Percentiles rank a stretch among this genome's conserved stretches.
Conservation (phyloP, 2,329 filamentous ascomycete genomes). For the Dactylellina drechsleri region DNA sequence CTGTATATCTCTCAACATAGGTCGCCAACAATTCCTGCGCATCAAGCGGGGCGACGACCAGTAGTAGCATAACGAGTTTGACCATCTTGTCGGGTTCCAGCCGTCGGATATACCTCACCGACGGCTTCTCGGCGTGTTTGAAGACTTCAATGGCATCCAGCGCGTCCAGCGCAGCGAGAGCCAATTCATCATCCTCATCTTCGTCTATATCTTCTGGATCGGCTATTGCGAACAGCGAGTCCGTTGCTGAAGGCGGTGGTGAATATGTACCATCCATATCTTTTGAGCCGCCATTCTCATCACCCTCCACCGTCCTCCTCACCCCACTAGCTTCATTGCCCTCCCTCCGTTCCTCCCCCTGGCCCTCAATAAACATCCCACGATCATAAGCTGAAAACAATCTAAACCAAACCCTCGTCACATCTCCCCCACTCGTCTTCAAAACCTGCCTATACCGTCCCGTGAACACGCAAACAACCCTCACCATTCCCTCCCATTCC, state of each 20-base stretch:
- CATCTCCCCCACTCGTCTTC: slow-evolving; percentile 61
- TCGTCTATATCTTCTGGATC: slow-evolving; percentile 62
- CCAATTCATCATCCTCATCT: slow-evolving; percentile 69
- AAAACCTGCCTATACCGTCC: slow-evolving; percentile 74
- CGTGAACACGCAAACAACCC: slow-evolving; percentile 77
- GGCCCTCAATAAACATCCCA: slow-evolving; percentile 58
- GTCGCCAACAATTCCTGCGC: slow-evolving; percentile 73
- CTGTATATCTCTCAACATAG: slow-evolving; percentile 69
- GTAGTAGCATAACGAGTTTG: slow-evolving; percentile 75
- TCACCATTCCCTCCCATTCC: slow-evolving; percentile 75
- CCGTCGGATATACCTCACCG: slow-evolving; percentile 70
- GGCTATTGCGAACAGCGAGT: slow-evolving; percentile 63
- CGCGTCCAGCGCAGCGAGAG: slow-evolving; percentile 74
- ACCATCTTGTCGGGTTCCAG: slow-evolving; percentile 79
- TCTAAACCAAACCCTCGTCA: slow-evolving; percentile 74
- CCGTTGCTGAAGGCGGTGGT: neutral
- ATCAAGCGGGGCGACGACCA: slow-evolving; percentile 73
- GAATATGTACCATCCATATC: slow-evolving; percentile 12
- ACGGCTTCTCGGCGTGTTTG: slow-evolving; percentile 66
- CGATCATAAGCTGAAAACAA: slow-evolving; percentile 78
- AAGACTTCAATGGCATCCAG: slow-evolving; percentile 73
- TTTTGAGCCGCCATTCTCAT: slow-evolving; percentile 46
- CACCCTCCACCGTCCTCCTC: slow-evolving; percentile 61
- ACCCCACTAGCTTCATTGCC: slow-evolving; percentile 58
- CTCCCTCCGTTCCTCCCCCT: neutral